Base-by-base conservation (phyloP, 495 filamentous ascomycete genomes). In the Penicillium longicatenatum region DNA sequence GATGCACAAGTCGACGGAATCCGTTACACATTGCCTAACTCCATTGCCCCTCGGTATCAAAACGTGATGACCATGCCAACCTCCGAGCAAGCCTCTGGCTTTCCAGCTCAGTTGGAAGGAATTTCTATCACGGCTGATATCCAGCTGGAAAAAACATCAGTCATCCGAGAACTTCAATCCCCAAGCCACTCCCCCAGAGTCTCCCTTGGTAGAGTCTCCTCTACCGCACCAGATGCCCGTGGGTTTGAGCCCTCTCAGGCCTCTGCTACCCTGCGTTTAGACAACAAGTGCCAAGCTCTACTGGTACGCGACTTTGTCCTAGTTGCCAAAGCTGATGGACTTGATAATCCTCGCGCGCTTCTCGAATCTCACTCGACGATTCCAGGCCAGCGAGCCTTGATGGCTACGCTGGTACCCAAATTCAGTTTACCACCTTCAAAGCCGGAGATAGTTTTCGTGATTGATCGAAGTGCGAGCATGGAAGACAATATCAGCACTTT, bases 391-490 rank as follows among this genome's bases (percentile, higher is more conserved):
- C 77, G 79, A 7, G 87, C 87, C 0, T 54, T 90, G 52, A 88
- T 90, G 84, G 76, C 79, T 4, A 88, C 84, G 0, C 70, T 91
- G 1, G 86, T 89, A 2, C 87, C 88, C 2, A 84, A 82, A 52
- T 89, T 89, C 69, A 68, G 73, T 8, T 75, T 89, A 1, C 82
- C 79, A 0, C 68, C 71, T 1, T 63, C 72, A 1, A 70, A 70
- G 29, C 82, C 85, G 1, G 89, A 92, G 61, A 77, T 91, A 20
- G 82, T 91, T 31, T 90, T 92, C 50, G 66, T 92, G 8, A 83
- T 82, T 51, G 89, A 92, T 63, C 79, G 86, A 39, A 87, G 83
- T 47, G 86, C 86, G 0, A 85, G 81, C 54, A 91, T 92, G 89
- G 55, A 57, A 1, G 66, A 69, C 33, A 82, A 81, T 29, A 89